These are phyloP conservation scores for Priceomyces melissophilus DNA, from an alignment of 805 yeast species.

Conservation along the genomic window DNA sequence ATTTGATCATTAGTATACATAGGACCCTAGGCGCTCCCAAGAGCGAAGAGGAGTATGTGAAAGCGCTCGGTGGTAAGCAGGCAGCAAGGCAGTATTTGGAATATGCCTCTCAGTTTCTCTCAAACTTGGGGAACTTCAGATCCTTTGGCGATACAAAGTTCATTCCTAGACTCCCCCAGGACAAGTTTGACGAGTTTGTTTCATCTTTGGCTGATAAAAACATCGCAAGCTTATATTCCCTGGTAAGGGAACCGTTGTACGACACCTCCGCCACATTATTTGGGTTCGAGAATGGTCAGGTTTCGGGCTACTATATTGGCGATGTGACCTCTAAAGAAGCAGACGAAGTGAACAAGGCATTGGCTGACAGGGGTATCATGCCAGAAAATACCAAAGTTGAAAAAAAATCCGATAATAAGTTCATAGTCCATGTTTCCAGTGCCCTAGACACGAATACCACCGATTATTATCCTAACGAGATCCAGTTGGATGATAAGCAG, in stretches of 20 bases:
- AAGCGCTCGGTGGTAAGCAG: constrained; percentile 24
- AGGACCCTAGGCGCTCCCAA: constrained; percentile 43
- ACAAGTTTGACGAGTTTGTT: constrained; percentile 46
- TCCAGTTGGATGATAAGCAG: constrained; percentile 23
- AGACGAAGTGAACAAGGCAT: constrained; percentile 61
- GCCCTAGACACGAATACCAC: constrained; percentile 48
- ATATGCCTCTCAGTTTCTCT: constrained; percentile 70
- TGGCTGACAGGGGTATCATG: constrained; percentile 60
- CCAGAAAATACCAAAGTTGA: constrained; percentile 79
- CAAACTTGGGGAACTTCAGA: constrained; percentile 76
- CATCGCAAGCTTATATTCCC: constrained; percentile 33
- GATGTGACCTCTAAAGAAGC: constrained; percentile 55
- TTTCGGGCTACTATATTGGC: constrained; percentile 67
- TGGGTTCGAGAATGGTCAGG: constrained; percentile 77
- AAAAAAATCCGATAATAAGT: constrained; percentile 47
- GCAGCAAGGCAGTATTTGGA: constrained; percentile 53
- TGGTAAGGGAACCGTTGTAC: constrained; percentile 50
- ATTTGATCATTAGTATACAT: constrained; percentile 63
- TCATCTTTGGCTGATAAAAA: constrained; percentile 34
- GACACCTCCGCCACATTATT: constrained; percentile 48
- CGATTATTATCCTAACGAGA: constrained; percentile 47
- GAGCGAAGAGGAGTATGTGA: constrained; percentile 35
- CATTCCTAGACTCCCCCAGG: constrained; percentile 57
- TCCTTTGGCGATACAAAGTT: constrained; percentile 89
- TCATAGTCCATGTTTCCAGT: constrained; percentile 67